These are phyloP conservation scores for Biscogniauxia mediterranea DNA, from an alignment of 2,329 filamentous ascomycete genomes.

Conservation along the genomic window DNA sequence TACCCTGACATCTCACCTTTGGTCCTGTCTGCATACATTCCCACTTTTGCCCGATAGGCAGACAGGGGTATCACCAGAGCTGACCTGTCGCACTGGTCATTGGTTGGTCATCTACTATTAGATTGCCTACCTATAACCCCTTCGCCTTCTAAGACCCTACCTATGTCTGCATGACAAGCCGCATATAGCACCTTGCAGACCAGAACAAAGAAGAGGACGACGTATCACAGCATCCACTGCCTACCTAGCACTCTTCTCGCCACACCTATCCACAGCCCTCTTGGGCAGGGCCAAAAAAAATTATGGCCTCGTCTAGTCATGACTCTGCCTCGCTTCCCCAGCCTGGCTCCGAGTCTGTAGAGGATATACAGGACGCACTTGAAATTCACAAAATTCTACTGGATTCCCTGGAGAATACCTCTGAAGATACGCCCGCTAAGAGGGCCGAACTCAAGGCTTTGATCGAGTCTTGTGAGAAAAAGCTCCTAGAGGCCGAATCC, in stretches of 20 bases:
- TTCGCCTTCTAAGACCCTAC: background rate
- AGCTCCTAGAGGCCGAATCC: constrained; percentile 6
- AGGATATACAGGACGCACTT: constrained; percentile 9
- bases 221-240: constrained; percentile 1
- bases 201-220: background rate
- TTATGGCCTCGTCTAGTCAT: constrained; percentile 8
- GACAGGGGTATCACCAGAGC: background rate
- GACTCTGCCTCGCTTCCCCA: background rate
- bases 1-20: background rate
- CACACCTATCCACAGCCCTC: background rate
- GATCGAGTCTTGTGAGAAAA: constrained; percentile 2
- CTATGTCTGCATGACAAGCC: background rate
- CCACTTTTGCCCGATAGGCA: background rate
- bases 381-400: constrained; percentile 10
- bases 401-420: constrained; percentile 5
- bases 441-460: constrained; percentile 7
- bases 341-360: constrained; percentile 1
- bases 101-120: background rate
- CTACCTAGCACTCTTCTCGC: background rate
- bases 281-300: background rate
- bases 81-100: background rate
- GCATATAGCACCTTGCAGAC: constrained; percentile 4
- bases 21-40: background rate
- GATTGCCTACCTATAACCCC: background rate
- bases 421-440: constrained; percentile 7